These are phyloP conservation scores for Sphaerosporella brunnea DNA, from an alignment of 495 filamentous ascomycete species.

Conservation along the genomic window DNA sequence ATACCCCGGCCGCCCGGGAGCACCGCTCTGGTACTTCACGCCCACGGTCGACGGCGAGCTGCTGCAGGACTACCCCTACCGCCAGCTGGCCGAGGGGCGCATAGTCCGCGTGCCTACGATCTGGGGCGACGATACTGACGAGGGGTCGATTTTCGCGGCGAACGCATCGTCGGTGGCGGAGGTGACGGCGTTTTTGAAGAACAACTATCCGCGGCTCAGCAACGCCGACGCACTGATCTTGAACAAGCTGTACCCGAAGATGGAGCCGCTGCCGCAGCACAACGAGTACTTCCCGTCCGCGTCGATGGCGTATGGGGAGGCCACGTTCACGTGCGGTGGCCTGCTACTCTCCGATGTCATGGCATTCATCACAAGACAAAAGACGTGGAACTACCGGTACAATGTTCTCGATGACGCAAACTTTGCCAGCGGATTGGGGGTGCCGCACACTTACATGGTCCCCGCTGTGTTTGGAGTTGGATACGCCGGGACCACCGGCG, in stretches of 20 bases:
- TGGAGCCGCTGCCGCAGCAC: neutral
- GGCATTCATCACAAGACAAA: neutral
- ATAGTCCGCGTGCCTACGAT: neutral
- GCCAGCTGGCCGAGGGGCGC: neutral
- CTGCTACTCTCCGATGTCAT: neutral
- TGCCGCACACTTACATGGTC: neutral
- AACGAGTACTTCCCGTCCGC: neutral
- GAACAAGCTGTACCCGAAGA: neutral
- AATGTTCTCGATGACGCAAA: neutral
- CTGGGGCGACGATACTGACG: slow-evolving; percentile 3
- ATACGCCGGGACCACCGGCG: neutral
- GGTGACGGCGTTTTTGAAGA: neutral
- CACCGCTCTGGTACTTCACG: neutral
- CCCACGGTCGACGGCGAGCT: slow-evolving; percentile 4
- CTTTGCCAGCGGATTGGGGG: neutral
- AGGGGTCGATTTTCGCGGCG: slow-evolving; percentile 9
- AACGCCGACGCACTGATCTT: neutral
- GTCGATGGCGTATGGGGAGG: neutral
- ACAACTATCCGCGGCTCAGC: neutral
- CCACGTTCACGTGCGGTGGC: neutral
- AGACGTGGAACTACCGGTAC: slow-evolving; percentile 1
- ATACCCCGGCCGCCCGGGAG: neutral
- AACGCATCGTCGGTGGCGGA: neutral
- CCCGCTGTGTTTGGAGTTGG: neutral
- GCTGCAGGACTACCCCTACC: slow-evolving; percentile 7